Conservation (phyloP, 768 basidiomycete species). For the Gymnopilus junonius region DNA sequence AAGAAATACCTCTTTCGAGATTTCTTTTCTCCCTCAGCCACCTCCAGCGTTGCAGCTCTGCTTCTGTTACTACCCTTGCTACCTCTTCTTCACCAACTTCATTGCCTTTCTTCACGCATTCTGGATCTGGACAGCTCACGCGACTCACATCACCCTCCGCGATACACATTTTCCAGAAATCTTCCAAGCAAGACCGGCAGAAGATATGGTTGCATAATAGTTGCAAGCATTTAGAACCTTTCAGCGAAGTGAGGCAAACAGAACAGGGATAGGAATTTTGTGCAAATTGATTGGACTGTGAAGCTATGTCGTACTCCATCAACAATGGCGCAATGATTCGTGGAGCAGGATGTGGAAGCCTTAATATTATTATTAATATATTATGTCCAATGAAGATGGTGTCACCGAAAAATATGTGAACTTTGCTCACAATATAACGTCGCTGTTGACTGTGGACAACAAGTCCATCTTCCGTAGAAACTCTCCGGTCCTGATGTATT, state of each 20-base stretch:
- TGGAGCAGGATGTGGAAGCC: constrained; percentile 63
- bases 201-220: constrained; percentile 80
- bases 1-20: constrained; percentile 64
- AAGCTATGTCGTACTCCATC: constrained; percentile 48
- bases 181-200: constrained; percentile 77
- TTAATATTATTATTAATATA: constrained; percentile 26
- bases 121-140: constrained; percentile 82
- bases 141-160: constrained; percentile 74
- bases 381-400: neutral
- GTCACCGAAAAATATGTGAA: neutral
- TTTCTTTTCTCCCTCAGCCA: constrained; percentile 76
- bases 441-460: constrained; percentile 27
- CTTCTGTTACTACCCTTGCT: constrained; percentile 66
- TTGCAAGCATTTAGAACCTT: constrained; percentile 76
- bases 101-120: constrained; percentile 69
- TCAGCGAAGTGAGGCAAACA: constrained; percentile 75
- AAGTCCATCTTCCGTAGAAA: constrained; percentile 57
- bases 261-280: constrained; percentile 70
- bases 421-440: constrained; percentile 43
- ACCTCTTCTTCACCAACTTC: constrained; percentile 77
- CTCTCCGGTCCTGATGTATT: constrained; percentile 69
- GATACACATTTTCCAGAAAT: constrained; percentile 85
- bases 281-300: constrained; percentile 59
- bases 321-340: constrained; percentile 53
- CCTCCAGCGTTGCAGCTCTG: constrained; percentile 72